Conservation (phyloP, 2,329 filamentous ascomycete species). For the Penicillium sp. region DNA sequence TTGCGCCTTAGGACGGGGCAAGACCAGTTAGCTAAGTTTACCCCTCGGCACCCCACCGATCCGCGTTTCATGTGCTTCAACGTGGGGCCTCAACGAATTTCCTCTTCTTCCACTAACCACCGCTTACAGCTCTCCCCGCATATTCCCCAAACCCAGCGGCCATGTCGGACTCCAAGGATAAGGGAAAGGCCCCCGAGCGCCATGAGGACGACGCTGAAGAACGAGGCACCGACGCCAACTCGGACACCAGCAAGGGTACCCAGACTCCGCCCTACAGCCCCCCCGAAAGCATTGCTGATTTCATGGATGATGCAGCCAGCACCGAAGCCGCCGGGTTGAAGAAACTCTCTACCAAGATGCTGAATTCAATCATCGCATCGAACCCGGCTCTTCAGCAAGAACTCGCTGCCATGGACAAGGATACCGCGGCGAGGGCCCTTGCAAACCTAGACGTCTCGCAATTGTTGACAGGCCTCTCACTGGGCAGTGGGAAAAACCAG, state of each 20-base stretch:
- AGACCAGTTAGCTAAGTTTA: neutral
- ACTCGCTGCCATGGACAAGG: constrained; percentile 70
- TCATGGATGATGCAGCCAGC: constrained; percentile 11
- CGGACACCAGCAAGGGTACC: constrained; percentile 14
- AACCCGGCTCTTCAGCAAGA: constrained; percentile 69
- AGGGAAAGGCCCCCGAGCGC: constrained; percentile 36
- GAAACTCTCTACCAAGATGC: constrained; percentile 37
- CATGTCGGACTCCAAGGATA: constrained; percentile 42
- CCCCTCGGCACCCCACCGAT: constrained; percentile 20
- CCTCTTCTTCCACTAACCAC: constrained; percentile 16
- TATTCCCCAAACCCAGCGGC: constrained; percentile 13
- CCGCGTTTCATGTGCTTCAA: constrained; percentile 22
- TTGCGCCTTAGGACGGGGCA: neutral
- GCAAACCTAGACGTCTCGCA: constrained; percentile 52
- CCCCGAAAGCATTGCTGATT: constrained; percentile 21
- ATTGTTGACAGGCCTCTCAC: constrained; percentile 58
- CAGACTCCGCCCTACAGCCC: neutral
- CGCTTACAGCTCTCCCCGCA: constrained; percentile 13
- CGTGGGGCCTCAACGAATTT: constrained; percentile 34
- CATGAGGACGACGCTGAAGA: constrained; percentile 14
- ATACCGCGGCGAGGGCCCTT: constrained; percentile 56
- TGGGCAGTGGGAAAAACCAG: constrained; percentile 78
- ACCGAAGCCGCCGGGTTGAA: constrained; percentile 34
- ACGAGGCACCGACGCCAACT: constrained; percentile 11
- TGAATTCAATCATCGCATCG: constrained; percentile 46